Conservation (phyloP, 148 eudicot species). For the Rhododendron griersonianum region DNA sequence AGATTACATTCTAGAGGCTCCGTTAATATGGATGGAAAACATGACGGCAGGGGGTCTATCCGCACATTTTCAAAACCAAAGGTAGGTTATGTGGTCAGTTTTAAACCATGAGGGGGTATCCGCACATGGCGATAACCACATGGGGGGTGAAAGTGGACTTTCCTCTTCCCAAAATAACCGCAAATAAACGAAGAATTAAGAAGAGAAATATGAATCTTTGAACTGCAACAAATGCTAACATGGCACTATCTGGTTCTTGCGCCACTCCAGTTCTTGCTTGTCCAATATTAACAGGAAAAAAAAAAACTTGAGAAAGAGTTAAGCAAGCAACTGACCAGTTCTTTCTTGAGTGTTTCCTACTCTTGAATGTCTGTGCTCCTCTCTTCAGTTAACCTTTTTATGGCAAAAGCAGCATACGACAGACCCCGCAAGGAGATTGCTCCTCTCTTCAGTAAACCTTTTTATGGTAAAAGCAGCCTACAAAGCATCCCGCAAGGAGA, state of each 20-base stretch:
- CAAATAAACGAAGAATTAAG: neutral
- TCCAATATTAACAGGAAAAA: neutral
- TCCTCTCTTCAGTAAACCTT: slow-evolving; percentile 42
- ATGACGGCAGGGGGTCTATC: no score
- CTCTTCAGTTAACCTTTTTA: slow-evolving; percentile 41
- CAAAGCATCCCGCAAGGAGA: slow-evolving; percentile 2
- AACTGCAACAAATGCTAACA: neutral
- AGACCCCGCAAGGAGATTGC: slow-evolving; percentile 1
- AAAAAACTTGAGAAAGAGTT: neutral
- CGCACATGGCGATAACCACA: no score
- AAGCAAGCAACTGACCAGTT: slow-evolving; percentile 39
- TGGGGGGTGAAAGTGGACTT: no score
- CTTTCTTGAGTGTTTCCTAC: slow-evolving; percentile 39
- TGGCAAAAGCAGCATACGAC: slow-evolving; percentile 46
- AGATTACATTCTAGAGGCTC: no score
- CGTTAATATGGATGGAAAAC: no score
- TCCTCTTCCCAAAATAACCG: neutral
- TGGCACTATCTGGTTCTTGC: neutral
- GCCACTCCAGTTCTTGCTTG: neutral
- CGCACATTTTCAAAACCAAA: no score
- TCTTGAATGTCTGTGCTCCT: slow-evolving; percentile 38
- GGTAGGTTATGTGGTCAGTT: no score
- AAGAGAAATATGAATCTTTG: neutral
- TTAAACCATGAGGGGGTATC: no score
- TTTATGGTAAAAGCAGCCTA: slow-evolving; percentile 50